Base-by-base conservation (phyloP, 306 rosid species). In the Echinosophora koreensis region DNA sequence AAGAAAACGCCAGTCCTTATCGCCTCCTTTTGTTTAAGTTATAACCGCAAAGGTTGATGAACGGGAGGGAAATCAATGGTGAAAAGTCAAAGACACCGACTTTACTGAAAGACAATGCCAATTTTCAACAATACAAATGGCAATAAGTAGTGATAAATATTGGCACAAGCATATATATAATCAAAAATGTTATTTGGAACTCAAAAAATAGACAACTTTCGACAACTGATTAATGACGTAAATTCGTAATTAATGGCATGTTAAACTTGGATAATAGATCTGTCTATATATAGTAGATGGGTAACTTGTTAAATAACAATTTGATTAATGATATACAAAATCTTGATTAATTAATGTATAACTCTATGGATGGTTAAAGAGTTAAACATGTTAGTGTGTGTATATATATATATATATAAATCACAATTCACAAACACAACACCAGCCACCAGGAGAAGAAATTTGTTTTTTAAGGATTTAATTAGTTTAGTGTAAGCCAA, bases 1-100 rank as follows among this genome's bases (percentile, higher is more conserved):
- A 71, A 77, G 41, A 51, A 74, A 30, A 66, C 8, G 16, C 30
- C 11, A 11, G 84, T 76, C 73, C 69, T 17, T 51, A 28, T 64
- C 56, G 5, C 14, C 10, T 22, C 32, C 34, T 46, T 62, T 5
- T 49, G 16, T 14, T 11, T 50, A 7, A 10, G 15, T 55, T 34
- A 61, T 66, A 34, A 65, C 44, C 44, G 49, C 18, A 50, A 16
- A 41, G 52, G 15, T 56, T 66, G 44, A 64, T 73, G 35, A n/a
- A 37, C 1, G 32, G 2, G 47, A 65, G 66, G 27, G 11, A 39
- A 12, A 73, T 42, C 35, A 42, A 49, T 15, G 35, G 70, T 57
- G 15, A 4, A 49, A 72, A 44, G 83, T 72, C 74, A 80, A 72
- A 52, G 39, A 11, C 35, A 8, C 12, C 4, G 4, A 10, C 32